phyloP scores from a whole-genome alignment of 1,284 basidiomycete genomes.

The Xerocomus amazonicus region DNA sequence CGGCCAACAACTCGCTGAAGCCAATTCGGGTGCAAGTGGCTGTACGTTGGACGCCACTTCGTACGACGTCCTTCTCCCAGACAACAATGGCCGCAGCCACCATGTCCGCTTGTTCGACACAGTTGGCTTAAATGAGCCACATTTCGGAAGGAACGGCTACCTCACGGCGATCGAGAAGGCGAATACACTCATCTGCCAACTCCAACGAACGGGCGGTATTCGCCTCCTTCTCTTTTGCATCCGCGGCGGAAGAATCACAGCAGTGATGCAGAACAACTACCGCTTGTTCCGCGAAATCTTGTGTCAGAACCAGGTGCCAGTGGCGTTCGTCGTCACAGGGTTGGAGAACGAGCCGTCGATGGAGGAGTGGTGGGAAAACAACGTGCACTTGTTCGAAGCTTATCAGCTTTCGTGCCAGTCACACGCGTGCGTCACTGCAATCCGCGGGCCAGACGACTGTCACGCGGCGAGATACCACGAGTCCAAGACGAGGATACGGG shows the following conservation, averaged over 20 bases:
- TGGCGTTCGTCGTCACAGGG: constrained; percentile 36
- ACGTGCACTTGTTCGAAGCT: constrained; percentile 12
- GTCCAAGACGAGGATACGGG: constrained; percentile 16
- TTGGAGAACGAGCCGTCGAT: constrained; percentile 31
- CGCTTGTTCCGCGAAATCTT: constrained; percentile 32
- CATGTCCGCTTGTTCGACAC: constrained; percentile 25
- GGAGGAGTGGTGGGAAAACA: constrained; percentile 25
- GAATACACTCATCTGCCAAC: constrained; percentile 31
- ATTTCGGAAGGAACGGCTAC: constrained; percentile 20
- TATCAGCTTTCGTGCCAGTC: constrained; percentile 19
- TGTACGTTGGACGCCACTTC: constrained; percentile 26
- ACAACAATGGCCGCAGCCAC: constrained; percentile 3
- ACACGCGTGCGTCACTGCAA: constrained; percentile 27
- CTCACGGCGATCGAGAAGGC: constrained; percentile 33
- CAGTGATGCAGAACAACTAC: constrained; percentile 34
- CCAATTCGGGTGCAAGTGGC: constrained; percentile 14
- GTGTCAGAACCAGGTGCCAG: constrained; percentile 33
- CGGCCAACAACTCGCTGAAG: constrained; percentile 15
- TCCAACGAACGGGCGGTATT: constrained; percentile 32
- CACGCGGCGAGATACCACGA: constrained; percentile 17
- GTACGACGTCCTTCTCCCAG: constrained; percentile 19
- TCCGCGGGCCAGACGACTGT: constrained; percentile 11
- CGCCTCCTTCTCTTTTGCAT: constrained; percentile 37
- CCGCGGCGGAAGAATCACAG: constrained; percentile 33
- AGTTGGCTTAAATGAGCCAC: constrained; percentile 33